Conservation (phyloP, 2,329 filamentous ascomycete species). For the Colletotrichum agaves region DNA sequence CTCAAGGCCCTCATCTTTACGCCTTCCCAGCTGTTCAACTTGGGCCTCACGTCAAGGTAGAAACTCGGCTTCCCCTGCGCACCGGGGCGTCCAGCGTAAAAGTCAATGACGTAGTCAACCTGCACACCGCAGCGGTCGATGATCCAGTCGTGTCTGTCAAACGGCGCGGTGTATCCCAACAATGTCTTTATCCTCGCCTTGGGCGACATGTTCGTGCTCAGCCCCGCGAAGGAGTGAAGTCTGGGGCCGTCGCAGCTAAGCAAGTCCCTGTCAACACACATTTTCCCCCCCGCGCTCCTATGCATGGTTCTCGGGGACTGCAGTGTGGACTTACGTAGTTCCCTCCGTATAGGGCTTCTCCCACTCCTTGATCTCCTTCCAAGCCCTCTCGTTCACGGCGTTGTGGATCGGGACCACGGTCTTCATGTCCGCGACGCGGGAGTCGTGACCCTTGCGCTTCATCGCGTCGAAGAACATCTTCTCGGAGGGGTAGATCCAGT, state of each 20-base stretch:
- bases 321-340: slow-evolving; percentile 60
- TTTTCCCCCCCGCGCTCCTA: too few relatives aligned
- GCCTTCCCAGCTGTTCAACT: slow-evolving; percentile 75
- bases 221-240: slow-evolving; percentile 84
- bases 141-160: slow-evolving; percentile 97
- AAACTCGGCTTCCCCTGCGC: slow-evolving; percentile 63
- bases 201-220: slow-evolving; percentile 77
- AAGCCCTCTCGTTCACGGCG: slow-evolving; percentile 96
- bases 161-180: slow-evolving; percentile 89
- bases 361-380: slow-evolving; percentile 92
- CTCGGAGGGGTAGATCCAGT: slow-evolving; percentile 98
- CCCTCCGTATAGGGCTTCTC: slow-evolving; percentile 74
- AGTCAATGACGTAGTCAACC: slow-evolving; percentile 97
- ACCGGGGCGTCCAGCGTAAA: slow-evolving; percentile 79
- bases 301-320: too few relatives aligned
- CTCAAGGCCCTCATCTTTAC: slow-evolving; percentile 71
- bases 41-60: slow-evolving; percentile 75
- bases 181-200: slow-evolving; percentile 84
- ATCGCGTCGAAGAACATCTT: slow-evolving; percentile 99
- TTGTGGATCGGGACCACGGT: slow-evolving; percentile 98
- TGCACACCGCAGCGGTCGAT: slow-evolving; percentile 88
- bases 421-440: slow-evolving; percentile 79
- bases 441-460: slow-evolving; percentile 86
- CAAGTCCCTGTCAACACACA: not conserved
- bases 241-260: slow-evolving; percentile 76